These are phyloP conservation scores for Penicillium freii DNA, from an alignment of 2,329 filamentous ascomycete species.

Conservation along the genomic window DNA sequence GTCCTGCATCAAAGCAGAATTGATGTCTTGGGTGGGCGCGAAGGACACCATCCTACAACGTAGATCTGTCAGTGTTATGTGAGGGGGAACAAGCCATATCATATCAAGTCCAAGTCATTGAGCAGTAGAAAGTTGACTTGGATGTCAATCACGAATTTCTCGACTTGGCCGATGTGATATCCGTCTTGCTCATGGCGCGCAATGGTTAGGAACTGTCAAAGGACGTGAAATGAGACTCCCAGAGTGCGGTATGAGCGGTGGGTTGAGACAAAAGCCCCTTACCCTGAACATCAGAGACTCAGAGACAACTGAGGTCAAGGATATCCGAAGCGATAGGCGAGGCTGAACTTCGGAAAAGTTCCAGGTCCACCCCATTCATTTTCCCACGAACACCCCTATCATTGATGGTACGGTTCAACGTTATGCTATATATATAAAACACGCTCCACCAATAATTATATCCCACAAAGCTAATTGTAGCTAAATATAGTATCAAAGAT, in stretches of 20 bases:
- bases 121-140: not conserved
- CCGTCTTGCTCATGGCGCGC: not conserved
- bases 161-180: not conserved
- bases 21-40: not conserved
- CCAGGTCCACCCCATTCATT: not conserved
- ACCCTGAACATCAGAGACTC: not conserved
- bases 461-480: conserved; percentile 3
- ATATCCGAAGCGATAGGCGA: not conserved
- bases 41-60: not conserved
- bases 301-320: not conserved
- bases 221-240: not conserved
- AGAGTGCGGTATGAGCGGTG: not conserved
- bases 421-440: conserved; percentile 1
- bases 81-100: not conserved
- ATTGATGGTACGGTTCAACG: not conserved
- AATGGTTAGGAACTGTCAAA: not conserved
- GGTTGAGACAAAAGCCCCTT: not conserved
- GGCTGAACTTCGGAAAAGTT: conserved; percentile 3
- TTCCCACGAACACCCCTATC: conserved; percentile 8
- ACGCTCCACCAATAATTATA: conserved; percentile 9
- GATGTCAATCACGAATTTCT: not conserved
- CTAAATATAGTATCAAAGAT: conserved; percentile 13
- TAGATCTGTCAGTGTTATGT: not conserved
- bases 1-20: not conserved
- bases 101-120: not conserved